Conservation (phyloP, 1,284 basidiomycete species). For the Trametes versicolor region DNA sequence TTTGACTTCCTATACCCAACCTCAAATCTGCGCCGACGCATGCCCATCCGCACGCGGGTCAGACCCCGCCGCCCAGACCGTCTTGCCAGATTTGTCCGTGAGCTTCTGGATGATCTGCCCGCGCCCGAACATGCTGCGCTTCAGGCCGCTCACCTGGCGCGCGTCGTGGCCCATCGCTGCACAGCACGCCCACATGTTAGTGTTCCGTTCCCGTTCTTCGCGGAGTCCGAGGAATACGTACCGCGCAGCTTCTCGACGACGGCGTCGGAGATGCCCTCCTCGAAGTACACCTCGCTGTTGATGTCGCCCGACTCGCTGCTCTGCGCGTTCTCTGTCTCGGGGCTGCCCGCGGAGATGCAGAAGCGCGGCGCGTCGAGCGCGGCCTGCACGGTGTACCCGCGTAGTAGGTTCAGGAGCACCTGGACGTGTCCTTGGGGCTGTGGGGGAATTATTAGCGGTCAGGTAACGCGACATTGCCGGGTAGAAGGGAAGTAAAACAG, state of each 20-base stretch:
- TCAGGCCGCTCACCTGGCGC: constrained; percentile 67
- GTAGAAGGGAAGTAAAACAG: not conserved
- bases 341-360: constrained; percentile 89
- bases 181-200: not conserved
- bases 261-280: constrained; percentile 79
- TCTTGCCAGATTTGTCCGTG: constrained; percentile 66
- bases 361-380: constrained; percentile 95
- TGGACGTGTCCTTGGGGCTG: constrained; percentile 93
- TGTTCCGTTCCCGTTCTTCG: not conserved
- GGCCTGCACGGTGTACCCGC: constrained; percentile 86
- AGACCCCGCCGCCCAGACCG: constrained; percentile 90
- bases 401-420: constrained; percentile 90
- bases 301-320: constrained; percentile 68
- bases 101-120: constrained; percentile 92
- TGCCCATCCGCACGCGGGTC: constrained; percentile 91
- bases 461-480: not conserved
- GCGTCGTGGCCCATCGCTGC: constrained; percentile 90
- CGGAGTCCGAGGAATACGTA: constrained; percentile 41
- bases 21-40: constrained; percentile 86
- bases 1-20: not conserved
- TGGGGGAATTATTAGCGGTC: not conserved
- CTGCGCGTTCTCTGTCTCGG: constrained; percentile 64
- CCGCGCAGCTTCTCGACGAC: constrained; percentile 71
- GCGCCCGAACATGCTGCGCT: constrained; percentile 84
- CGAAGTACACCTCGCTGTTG: constrained; percentile 88